These are phyloP conservation scores for Leucocoprinus birnbaumii DNA, from an alignment of 768 basidiomycete genomes.

Conservation along the genomic window DNA sequence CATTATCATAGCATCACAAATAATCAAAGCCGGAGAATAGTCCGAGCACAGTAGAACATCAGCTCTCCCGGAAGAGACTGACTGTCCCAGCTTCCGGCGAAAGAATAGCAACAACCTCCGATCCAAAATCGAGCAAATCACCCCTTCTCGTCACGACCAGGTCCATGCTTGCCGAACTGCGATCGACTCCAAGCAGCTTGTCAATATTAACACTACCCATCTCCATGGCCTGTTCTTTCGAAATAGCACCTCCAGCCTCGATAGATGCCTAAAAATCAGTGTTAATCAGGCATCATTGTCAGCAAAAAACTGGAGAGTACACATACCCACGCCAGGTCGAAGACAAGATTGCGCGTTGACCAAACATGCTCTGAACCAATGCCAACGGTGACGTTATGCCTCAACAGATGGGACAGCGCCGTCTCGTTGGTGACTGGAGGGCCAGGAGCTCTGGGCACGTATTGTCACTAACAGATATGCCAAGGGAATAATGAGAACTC, in stretches of 20 bases:
- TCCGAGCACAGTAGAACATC: neutral
- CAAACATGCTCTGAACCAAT: constrained; percentile 63
- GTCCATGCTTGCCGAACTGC: constrained; percentile 38
- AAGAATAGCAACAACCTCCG: constrained; percentile 52
- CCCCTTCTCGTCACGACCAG: constrained; percentile 56
- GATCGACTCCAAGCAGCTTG: constrained; percentile 33
- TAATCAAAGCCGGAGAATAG: too few species aligned
- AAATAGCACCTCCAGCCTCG: constrained; percentile 36
- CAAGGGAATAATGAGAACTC: constrained; percentile 18
- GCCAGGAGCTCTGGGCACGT: constrained; percentile 50
- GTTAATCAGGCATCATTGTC: neutral
- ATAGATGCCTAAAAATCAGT: constrained; percentile 35
- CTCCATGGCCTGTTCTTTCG: constrained; percentile 40
- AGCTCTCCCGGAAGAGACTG: constrained; percentile 25
- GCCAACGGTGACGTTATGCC: constrained; percentile 71
- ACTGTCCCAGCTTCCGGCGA: constrained; percentile 41
- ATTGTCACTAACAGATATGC: neutral
- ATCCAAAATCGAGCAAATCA: constrained; percentile 43
- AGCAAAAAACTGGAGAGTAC: constrained; percentile 12
- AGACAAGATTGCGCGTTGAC: constrained; percentile 73
- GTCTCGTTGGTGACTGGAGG: constrained; percentile 62
- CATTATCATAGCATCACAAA: too few species aligned
- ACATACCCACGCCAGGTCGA: constrained; percentile 81
- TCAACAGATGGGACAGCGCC: constrained; percentile 56
- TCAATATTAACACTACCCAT: constrained; percentile 46